Evolutionary conservation across 2,329 filamentous ascomycete species (phyloP), one percentile per base, ranked within the genome.

Genomic region (Claviceps sp.): DNA sequence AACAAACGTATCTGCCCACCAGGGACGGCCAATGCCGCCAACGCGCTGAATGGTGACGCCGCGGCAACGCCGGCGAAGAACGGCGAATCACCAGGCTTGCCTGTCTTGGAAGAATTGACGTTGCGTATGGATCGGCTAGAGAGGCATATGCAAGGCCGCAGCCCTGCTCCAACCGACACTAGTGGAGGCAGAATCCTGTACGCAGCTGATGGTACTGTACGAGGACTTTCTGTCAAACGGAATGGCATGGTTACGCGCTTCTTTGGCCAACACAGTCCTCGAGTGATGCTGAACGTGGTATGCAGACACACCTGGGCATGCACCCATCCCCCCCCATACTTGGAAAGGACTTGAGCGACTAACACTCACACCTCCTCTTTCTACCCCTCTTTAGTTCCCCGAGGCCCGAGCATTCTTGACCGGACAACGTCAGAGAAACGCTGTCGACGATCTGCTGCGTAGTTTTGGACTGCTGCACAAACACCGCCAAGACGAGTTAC

Each of bases 241-340:
- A 73, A 70, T 14, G 70, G 68, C 14, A 56, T 70, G 51, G 64
- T 71, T 50, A 77, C 75, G 17, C 68, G 75, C 14, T 75, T 73
- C 52, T 76, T 78, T 55, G 76, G 76, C 0, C 75, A 77, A 56
- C 76, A 70, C 54, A 76, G 71, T 58, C 70, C 74, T 20, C 70
- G 75, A 29, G 75, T 78, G 36, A 61, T 79, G 50, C 58, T 79
- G 14, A 78, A 79, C 55, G 61, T 79, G 60, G 75, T 78, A 65
- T 62, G 69, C 50, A 9, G 29, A n/a, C 40, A 11, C 9, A 11
- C 9, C 36, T 50, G 53, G 5, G 23, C 40, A 22, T n/a, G 17
- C 11, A 14, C 5, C 17, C 6, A 14, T 17, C 23, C 22, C 7
- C 22, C 7, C n/a, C 34, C 11, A 37, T 47, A 3, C 4, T 47